Evolutionary conservation across 805 yeast genomes (phyloP).

Genomic region (Saccharomycopsis oosterbeekiorum): DNA sequence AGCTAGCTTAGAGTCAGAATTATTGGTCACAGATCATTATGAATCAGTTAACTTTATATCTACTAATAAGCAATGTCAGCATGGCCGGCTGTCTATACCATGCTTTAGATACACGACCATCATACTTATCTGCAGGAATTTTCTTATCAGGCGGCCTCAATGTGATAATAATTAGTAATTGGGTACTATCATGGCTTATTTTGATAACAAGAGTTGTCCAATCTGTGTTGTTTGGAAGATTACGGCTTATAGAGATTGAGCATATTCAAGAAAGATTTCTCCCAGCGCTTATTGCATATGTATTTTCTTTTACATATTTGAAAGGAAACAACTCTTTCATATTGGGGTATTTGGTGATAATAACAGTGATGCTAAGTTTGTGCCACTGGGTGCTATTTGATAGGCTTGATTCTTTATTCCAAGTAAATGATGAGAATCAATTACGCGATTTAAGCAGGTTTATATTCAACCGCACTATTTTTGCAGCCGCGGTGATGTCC

Average conservation of each 20-base stretch:
- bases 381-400: constrained; percentile 68
- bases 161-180: constrained; percentile 33
- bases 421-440: constrained; percentile 24
- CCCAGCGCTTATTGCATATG: constrained; percentile 51
- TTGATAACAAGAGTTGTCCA: constrained; percentile 41
- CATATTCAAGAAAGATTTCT: constrained; percentile 60
- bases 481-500: constrained; percentile 3
- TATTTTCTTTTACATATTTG: constrained; percentile 48
- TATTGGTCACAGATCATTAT: neutral
- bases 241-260: constrained; percentile 67
- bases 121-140: constrained; percentile 35
- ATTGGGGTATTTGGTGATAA: constrained; percentile 30
- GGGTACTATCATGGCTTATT: constrained; percentile 31
- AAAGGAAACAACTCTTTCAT: constrained; percentile 37
- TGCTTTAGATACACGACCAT: constrained; percentile 22
- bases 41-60: neutral
- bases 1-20: neutral
- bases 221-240: constrained; percentile 55
- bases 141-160: constrained; percentile 42
- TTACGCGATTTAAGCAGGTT: constrained; percentile 17
- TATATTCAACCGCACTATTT: constrained; percentile 17
- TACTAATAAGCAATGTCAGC: constrained; percentile 25
- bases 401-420: constrained; percentile 34
- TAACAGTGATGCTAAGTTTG: constrained; percentile 46
- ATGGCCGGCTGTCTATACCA: constrained; percentile 26